A percentile compares a stretch with the other conserved stretches of the same genome.
Conservation (phyloP, 2,329 filamentous ascomycete genomes). For the Phoma herbarum region DNA sequence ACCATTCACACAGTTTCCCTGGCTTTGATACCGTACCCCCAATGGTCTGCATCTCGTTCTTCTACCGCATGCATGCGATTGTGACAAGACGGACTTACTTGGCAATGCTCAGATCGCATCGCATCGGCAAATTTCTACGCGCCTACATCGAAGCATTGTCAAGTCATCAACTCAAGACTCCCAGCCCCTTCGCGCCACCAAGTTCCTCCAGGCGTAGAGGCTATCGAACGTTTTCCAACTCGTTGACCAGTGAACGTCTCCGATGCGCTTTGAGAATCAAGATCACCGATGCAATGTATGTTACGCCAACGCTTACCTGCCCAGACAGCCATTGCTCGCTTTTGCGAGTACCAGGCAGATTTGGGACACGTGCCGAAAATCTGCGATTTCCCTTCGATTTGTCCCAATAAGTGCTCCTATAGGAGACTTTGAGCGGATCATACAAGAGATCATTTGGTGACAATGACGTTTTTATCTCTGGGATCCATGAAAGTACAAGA, state of each 20-base stretch:
- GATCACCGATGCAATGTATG: background rate
- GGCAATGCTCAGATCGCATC: background rate
- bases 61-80: background rate
- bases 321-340: background rate
- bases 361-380: background rate
- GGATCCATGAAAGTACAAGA: conserved; percentile 23
- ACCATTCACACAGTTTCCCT: background rate
- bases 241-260: background rate
- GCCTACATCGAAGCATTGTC: too few relatives aligned
- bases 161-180: background rate
- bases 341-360: background rate
- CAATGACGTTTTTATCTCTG: conserved; percentile 27
- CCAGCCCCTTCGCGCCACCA: background rate
- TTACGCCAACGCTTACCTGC: background rate
- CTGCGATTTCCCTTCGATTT: background rate
- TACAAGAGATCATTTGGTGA: conserved; percentile 8
- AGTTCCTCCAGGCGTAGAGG: background rate
- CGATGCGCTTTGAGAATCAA: background rate
- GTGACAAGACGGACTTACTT: background rate
- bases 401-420: background rate
- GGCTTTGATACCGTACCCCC: background rate
- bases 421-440: background rate
- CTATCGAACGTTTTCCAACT: background rate
- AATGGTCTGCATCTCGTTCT: background rate
- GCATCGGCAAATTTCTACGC: background rate